Conservation (phyloP, 768 basidiomycete species). For the Pisolithus tinctorius region DNA sequence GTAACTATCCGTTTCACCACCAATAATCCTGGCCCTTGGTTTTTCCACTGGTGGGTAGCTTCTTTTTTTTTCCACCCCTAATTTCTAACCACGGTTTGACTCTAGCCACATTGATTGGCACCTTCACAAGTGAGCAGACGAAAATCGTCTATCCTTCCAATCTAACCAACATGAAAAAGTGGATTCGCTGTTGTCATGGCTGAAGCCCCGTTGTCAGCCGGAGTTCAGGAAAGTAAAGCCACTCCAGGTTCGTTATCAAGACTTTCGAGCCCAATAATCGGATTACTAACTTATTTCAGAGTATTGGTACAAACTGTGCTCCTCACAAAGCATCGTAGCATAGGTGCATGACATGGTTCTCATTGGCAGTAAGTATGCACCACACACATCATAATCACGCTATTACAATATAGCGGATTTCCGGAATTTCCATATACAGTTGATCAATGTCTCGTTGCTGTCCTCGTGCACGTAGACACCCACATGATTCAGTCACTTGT, state of each 20-base stretch:
- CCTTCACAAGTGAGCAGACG: slow-evolving; percentile 4
- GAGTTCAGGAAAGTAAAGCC: slow-evolving; percentile 1
- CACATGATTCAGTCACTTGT: too few species aligned
- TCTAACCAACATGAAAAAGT: slow-evolving; percentile 28
- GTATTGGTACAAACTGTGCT: slow-evolving; percentile 10
- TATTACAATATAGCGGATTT: too few species aligned
- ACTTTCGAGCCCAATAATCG: neutral
- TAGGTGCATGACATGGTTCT: too few species aligned
- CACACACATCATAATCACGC: too few species aligned
- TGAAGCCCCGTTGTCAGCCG: slow-evolving; percentile 7
- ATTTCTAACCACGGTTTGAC: neutral
- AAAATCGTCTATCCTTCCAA: too few species aligned
- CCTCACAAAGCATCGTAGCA: neutral
- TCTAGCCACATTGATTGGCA: slow-evolving; percentile 19
- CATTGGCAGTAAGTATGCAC: too few species aligned
- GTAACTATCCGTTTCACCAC: slow-evolving; percentile 56
- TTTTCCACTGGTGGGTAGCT: slow-evolving; percentile 14
- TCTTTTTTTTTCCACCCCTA: neutral
- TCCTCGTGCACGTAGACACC: too few species aligned
- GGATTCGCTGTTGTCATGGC: slow-evolving; percentile 17
- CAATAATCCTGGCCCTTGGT: slow-evolving; percentile 43
- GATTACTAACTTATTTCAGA: neutral
- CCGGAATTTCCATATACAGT: too few species aligned
- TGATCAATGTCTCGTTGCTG: too few species aligned
- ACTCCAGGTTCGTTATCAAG: slow-evolving; percentile 7